Conservation (phyloP, 805 yeast genomes). For the Hanseniaspora jakobsenii region DNA sequence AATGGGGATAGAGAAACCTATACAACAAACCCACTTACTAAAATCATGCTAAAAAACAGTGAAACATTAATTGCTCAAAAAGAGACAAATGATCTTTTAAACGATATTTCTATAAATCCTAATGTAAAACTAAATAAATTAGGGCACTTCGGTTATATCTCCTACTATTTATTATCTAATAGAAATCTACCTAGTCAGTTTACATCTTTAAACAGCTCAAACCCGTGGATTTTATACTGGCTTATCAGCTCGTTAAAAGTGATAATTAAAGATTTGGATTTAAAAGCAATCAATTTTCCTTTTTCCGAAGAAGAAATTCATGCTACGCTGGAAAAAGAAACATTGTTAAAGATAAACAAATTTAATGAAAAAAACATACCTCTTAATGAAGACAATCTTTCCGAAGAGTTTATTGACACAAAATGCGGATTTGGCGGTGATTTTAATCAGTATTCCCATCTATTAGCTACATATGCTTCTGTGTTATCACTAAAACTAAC, state of each 20-base stretch:
- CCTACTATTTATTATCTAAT: constrained; percentile 30
- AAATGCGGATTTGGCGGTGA: constrained; percentile 84
- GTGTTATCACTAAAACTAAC: constrained; percentile 46
- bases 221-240: constrained; percentile 89
- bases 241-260: constrained; percentile 42
- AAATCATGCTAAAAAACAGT: background rate
- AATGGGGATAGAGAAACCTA: too few relatives aligned
- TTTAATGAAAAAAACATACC: too few relatives aligned
- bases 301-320: constrained; percentile 1
- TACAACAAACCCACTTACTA: too few relatives aligned
- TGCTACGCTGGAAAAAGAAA: background rate
- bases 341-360: background rate
- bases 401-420: constrained; percentile 11
- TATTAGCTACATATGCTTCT: constrained; percentile 75
- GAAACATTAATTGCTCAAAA: constrained; percentile 6
- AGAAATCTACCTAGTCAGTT: constrained; percentile 41
- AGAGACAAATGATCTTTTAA: constrained; percentile 1
- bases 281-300: constrained; percentile 16
- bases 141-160: constrained; percentile 24
- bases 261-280: constrained; percentile 28
- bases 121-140: background rate
- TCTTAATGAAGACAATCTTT: too few relatives aligned
- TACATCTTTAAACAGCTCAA: constrained; percentile 68
- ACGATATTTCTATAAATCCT: background rate
- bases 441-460: constrained; percentile 63